Evolutionary conservation across 1,284 basidiomycete species (phyloP).

Genomic region (Ustilago vetiveriae): DNA sequence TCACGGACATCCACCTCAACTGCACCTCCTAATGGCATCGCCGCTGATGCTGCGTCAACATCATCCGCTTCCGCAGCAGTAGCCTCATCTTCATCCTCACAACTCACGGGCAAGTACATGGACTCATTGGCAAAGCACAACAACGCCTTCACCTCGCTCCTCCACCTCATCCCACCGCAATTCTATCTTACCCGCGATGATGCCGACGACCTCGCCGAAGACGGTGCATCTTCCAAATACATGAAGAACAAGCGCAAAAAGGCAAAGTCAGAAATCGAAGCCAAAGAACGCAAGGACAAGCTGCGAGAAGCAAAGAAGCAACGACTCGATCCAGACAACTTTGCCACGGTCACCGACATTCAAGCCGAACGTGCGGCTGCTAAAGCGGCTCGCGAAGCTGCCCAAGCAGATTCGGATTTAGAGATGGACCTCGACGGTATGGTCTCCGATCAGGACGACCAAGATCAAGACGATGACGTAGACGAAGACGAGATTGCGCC

Average conservation of each 20-base stretch:
- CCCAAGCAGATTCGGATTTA: slow-evolving; percentile 39
- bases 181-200: slow-evolving; percentile 57
- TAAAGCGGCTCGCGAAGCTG: slow-evolving; percentile 35
- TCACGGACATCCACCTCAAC: background rate
- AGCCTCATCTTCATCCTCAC: slow-evolving; percentile 5
- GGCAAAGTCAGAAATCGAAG: slow-evolving; percentile 59
- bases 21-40: slow-evolving; percentile 4
- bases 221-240: slow-evolving; percentile 47
- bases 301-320: slow-evolving; percentile 54
- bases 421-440: slow-evolving; percentile 48
- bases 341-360: slow-evolving; percentile 52
- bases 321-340: slow-evolving; percentile 62
- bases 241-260: slow-evolving; percentile 65
- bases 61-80: slow-evolving; percentile 22
- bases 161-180: slow-evolving; percentile 61
- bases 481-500: slow-evolving; percentile 23
- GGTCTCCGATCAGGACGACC: slow-evolving; percentile 28
- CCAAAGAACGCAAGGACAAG: slow-evolving; percentile 54
- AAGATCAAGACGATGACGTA: slow-evolving; percentile 38
- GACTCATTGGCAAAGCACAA: slow-evolving; percentile 53
- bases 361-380: slow-evolving; percentile 53
- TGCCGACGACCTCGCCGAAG: slow-evolving; percentile 46
- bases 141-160: slow-evolving; percentile 52
- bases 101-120: slow-evolving; percentile 24
- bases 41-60: slow-evolving; percentile 4